Conservation (phyloP, 1,139 yeast species). For the Sugiyamaella xylanicola region DNA sequence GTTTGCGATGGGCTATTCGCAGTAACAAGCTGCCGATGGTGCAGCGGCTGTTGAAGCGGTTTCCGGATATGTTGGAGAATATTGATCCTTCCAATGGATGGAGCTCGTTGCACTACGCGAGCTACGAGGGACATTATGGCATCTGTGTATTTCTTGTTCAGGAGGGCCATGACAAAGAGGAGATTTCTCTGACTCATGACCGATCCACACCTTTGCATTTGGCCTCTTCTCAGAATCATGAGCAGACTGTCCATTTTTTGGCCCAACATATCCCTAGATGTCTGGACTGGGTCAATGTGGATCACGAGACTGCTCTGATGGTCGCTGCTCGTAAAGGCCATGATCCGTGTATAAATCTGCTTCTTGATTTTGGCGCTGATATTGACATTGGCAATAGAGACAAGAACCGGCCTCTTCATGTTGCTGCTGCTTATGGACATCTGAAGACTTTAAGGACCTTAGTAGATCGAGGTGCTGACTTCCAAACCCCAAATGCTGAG, state of each 20-base stretch:
- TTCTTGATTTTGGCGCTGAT: constrained; percentile 82
- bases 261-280: constrained; percentile 77
- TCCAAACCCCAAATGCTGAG: constrained; percentile 54
- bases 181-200: constrained; percentile 60
- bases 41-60: constrained; percentile 66
- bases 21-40: constrained; percentile 75
- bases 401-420: constrained; percentile 79
- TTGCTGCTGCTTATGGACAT: constrained; percentile 78
- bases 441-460: constrained; percentile 63
- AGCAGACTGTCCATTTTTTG: constrained; percentile 78
- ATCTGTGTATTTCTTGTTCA: constrained; percentile 62
- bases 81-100: constrained; percentile 78
- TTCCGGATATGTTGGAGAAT: constrained; percentile 76
- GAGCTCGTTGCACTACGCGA: constrained; percentile 87
- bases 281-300: constrained; percentile 58
- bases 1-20: constrained; percentile 74
- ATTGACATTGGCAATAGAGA: constrained; percentile 51
- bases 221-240: constrained; percentile 67
- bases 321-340: constrained; percentile 69
- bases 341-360: constrained; percentile 66
- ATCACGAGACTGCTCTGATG: constrained; percentile 65
- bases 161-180: constrained; percentile 54
- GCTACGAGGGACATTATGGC: constrained; percentile 76
- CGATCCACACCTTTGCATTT: constrained; percentile 75
- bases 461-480: constrained; percentile 54